phyloP scores from a whole-genome alignment of 1,139 yeast species.

The Taphrina populina region DNA sequence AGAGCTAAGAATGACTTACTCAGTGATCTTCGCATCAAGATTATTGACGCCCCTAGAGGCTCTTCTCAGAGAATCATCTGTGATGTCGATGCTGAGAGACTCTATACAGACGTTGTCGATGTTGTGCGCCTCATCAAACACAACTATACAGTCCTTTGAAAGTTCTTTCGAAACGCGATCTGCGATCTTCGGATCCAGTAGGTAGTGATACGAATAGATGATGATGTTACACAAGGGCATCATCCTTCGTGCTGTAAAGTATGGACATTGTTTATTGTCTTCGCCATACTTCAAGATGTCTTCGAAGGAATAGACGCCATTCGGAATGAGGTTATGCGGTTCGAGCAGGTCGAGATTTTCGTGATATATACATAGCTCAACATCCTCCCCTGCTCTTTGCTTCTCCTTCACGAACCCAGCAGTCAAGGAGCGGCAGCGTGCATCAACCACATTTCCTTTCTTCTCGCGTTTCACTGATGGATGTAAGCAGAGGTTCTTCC shows the following conservation, averaged over 20 bases:
- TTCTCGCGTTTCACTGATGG: conserved; percentile 84
- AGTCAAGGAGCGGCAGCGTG: conserved; percentile 89
- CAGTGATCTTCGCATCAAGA: conserved; percentile 71
- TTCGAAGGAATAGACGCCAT: conserved; percentile 93
- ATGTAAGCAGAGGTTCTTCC: conserved; percentile 90
- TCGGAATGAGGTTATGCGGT: conserved; percentile 82
- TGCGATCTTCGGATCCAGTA: conserved; percentile 94
- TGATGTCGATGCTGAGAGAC: conserved; percentile 81
- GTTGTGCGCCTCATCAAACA: conserved; percentile 97
- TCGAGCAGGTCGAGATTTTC: conserved; percentile 83
- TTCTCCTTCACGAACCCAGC: conserved; percentile 79
- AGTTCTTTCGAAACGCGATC: conserved; percentile 90
- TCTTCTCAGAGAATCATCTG: conserved; percentile 75
- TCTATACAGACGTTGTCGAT: conserved; percentile 96
- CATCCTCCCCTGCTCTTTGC: conserved; percentile 61
- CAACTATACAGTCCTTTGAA: conserved; percentile 87
- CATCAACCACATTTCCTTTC: conserved; percentile 93
- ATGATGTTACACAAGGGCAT: conserved; percentile 90
- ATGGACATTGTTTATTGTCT: conserved; percentile 81
- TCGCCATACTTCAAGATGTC: conserved; percentile 74
- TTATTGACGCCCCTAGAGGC: conserved; percentile 81
- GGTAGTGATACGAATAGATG: conserved; percentile 92
- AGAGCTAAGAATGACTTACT: conserved; percentile 40
- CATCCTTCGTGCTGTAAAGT: conserved; percentile 97
- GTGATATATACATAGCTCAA: conserved; percentile 75